Evolutionary conservation across 2,329 filamentous ascomycete genomes (phyloP).

Genomic region (Orbilia oligospora): DNA sequence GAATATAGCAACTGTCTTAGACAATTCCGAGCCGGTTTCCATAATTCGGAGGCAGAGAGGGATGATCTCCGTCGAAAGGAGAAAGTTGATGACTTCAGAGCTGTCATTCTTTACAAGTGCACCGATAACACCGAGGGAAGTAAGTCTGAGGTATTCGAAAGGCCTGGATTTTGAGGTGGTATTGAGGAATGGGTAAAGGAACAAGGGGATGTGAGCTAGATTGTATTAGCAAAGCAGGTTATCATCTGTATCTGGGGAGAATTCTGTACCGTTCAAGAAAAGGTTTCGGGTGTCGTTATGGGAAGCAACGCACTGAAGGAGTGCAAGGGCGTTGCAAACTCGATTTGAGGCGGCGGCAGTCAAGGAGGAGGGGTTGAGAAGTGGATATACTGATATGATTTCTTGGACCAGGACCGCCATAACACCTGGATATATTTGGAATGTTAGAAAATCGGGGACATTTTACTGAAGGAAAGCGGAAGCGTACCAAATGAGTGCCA

Average conservation of each 20-base stretch:
- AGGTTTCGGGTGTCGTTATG: conserved; percentile 96
- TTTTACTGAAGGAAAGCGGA: background rate
- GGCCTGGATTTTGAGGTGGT: conserved; percentile 98
- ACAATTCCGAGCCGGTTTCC: conserved; percentile 98
- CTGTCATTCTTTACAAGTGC: conserved; percentile 99
- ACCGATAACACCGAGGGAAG: conserved; percentile 94
- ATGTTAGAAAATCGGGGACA: background rate
- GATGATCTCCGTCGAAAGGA: conserved; percentile 98
- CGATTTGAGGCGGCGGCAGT: conserved; percentile 97
- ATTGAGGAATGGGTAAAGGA: conserved; percentile 97
- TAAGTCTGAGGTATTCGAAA: conserved; percentile 96
- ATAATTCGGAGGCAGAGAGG: conserved; percentile 97
- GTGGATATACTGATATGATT: conserved; percentile 97
- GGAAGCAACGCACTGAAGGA: conserved; percentile 96
- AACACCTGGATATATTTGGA: conserved; percentile 76
- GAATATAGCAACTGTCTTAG: conserved; percentile 99
- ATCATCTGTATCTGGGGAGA: background rate
- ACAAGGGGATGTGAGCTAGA: conserved; percentile 93
- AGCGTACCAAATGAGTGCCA: conserved; percentile 97
- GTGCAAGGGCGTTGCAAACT: conserved; percentile 95
- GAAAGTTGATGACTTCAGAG: conserved; percentile 98
- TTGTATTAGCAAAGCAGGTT: conserved; percentile 48
- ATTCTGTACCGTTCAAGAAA: conserved; percentile 85
- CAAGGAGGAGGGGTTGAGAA: conserved; percentile 95
- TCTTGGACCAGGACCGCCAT: conserved; percentile 98